phyloP scores from a whole-genome alignment of 345 rosid genomes.

The Acer yangbiense region DNA sequence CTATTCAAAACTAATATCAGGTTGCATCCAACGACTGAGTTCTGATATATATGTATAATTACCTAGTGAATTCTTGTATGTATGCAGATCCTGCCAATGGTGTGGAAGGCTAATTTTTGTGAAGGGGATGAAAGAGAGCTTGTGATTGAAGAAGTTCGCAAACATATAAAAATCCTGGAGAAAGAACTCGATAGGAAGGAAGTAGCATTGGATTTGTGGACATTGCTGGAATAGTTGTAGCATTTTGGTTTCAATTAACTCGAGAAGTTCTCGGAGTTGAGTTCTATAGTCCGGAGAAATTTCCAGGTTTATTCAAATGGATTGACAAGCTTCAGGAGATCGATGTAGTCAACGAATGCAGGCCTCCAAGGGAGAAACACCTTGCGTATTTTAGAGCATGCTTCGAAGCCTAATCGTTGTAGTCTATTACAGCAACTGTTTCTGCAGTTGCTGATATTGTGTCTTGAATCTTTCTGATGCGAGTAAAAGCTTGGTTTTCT shows the following conservation, averaged over 20 bases:
- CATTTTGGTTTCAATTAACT: neutral
- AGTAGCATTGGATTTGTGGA: slow-evolving; percentile 24
- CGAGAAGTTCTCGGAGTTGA: slow-evolving; percentile 16
- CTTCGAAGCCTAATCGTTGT: neutral
- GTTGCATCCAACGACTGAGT: too few relatives aligned
- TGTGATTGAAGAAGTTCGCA: slow-evolving; percentile 18
- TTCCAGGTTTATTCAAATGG: slow-evolving; percentile 28
- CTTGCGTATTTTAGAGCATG: slow-evolving; percentile 8
- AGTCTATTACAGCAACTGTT: too few relatives aligned
- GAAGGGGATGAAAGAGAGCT: slow-evolving; percentile 6
- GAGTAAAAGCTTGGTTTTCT: too few relatives aligned
- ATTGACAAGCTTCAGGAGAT: slow-evolving; percentile 16
- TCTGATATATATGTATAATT: too few relatives aligned
- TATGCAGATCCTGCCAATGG: neutral
- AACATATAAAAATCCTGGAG: slow-evolving; percentile 26
- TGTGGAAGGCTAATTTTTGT: neutral
- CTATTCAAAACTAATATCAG: too few relatives aligned
- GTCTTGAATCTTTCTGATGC: too few relatives aligned
- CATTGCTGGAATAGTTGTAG: slow-evolving; percentile 10
- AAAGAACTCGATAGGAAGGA: slow-evolving; percentile 29
- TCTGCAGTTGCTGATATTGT: too few relatives aligned
- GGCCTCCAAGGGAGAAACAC: slow-evolving; percentile 25
- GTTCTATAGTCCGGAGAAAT: slow-evolving; percentile 11
- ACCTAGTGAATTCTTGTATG: neutral
- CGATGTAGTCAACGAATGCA: slow-evolving; percentile 16